Base-by-base conservation (phyloP, 2,329 filamentous ascomycete species). In the Cytospora mali region DNA sequence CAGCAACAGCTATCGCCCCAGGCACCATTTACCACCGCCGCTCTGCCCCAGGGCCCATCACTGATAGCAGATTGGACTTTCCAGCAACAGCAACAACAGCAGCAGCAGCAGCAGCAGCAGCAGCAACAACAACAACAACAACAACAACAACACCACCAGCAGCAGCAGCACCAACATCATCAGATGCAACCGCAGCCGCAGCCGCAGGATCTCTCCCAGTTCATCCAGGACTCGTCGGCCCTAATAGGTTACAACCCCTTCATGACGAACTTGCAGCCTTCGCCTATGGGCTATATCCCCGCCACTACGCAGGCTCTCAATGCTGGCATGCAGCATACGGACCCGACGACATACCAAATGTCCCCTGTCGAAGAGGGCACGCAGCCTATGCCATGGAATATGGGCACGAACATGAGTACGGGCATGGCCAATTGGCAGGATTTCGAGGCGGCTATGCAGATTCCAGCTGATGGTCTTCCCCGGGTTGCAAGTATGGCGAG, bases 401-500 rank as follows among this genome's bases (percentile, higher is more conserved):
- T 64, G 52, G 25, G 50, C 14, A 76, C 82, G 77, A 86, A 80
- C 73, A 91, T 80, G 88, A 85, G 74, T 55, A 75, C 83, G 66
- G 84, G 87, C 67, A 87, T 90, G 78, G 86, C 88, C 55, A 88
- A 90, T 68, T 93, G 89, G 87, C 88, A 92, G 66, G 92, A 96
- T 71, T 90, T 96, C 70, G 87, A 90, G 69, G 82, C 85, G 62
- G 87, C 89, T 51, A 79, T 84, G 65, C 75, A 75, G 51, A 76
- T 75, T 56, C 75, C 75, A 10, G 59, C 74, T 1, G 77, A 84
- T 71, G 75, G 75, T 9, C 72, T 82, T 9, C 73, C 76, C 6
- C 75, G 77, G 18, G 75, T 79, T 53, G 71, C 71, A 61, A 82
- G 80, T 69, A 69, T 83, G 64, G 82, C 79, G 62, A 85, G 79